Evolutionary conservation across 2,329 filamentous ascomycete species (phyloP).

Genomic region (Sporothrix pallida): DNA sequence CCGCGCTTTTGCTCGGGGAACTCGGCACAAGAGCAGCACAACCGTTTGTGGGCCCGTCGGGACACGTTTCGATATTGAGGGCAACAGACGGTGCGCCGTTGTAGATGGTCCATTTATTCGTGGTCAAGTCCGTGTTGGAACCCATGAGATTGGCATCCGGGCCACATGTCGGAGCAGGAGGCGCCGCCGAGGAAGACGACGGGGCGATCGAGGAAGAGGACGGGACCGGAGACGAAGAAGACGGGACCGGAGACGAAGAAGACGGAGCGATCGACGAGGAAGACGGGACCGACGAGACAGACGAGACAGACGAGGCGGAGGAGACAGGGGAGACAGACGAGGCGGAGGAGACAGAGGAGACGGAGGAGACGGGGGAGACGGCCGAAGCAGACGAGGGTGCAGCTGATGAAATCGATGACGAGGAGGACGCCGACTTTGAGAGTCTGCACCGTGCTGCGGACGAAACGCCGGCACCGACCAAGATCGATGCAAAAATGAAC

Average conservation of each 20-base stretch:
- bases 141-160: background rate
- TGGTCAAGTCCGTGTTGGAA: background rate
- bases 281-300: background rate
- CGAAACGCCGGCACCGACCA: too few species aligned
- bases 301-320: background rate
- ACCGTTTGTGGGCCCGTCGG: too few species aligned
- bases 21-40: too few species aligned
- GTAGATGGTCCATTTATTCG: background rate
- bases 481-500: too few species aligned
- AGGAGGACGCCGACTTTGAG: background rate
- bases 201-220: background rate
- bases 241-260: background rate
- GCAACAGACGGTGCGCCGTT: background rate
- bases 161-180: slow-evolving; percentile 9
- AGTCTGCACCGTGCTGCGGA: too few species aligned
- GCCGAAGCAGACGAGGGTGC: background rate
- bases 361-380: background rate
- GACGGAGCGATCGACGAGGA: background rate
- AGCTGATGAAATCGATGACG: background rate
- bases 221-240: background rate
- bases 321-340: background rate
- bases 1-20: too few species aligned
- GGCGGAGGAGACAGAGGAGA: background rate
- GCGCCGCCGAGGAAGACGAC: background rate
- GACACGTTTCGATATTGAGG: too few species aligned